Evolutionary conservation across 306 rosid genomes (phyloP), one percentile per base, ranked within the genome.

Genomic region (Cicer bijugum): DNA sequence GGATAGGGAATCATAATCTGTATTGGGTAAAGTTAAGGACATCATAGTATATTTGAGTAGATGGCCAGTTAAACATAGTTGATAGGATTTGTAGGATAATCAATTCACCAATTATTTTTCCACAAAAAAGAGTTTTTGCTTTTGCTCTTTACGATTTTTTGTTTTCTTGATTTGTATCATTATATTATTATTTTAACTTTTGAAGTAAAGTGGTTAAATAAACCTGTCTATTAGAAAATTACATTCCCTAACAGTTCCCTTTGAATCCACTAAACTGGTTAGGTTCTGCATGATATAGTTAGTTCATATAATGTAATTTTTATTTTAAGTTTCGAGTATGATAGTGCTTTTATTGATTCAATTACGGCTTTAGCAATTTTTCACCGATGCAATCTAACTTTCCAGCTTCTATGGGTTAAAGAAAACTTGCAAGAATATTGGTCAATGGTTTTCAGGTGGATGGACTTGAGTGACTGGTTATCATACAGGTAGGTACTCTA

Each of bases 391-490:
- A 44, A 42, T 59, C 42, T 61, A 81, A 68, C 72, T 78, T 84
- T 76, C 72, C 90, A 94, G 98, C 98, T 94, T 85, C 86, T 94
- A 51, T 94, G 98, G 98, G 90, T 94, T 77, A 94, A 91, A 85
- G 98, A 94, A 89, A 94, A 88, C 78, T 84, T 94, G 86, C 92
- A 74, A 84, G 96, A 94, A 53, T 87, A 95, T 74, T 94, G 98
- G 97, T 88, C 92, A 74, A 80, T 94, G 95, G 97, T 88, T 84
- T 87, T 85, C 72, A 89, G 95, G 84, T 94, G 98, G 98, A 94
- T 94, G 98, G 98, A 94, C 85, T 85, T 94, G 87, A 94, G 98
- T 71, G 98, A 94, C 83, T 94, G 98, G 98, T 85, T 94, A 77
- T 91, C 97, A 68, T 94, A 94, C 87, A 89, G 97, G 98, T 93